Conservation (phyloP, 495 filamentous ascomycete genomes). For the Hypomontagnella submonticulosa region DNA sequence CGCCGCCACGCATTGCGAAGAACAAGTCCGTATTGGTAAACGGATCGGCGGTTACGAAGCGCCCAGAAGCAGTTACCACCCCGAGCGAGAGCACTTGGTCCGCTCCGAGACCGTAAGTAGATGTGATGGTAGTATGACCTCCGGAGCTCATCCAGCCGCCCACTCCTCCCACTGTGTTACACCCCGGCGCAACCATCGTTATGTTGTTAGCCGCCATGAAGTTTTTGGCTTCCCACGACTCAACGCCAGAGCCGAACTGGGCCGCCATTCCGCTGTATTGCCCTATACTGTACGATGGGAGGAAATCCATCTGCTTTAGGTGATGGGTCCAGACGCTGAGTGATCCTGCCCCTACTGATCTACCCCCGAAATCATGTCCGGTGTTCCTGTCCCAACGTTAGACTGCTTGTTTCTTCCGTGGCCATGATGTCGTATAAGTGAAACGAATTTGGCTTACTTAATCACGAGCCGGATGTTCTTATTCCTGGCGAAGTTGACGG, state of each 20-base stretch:
- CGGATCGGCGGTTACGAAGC: slow-evolving; percentile 60
- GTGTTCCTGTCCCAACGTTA: slow-evolving; percentile 63
- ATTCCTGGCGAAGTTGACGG: slow-evolving; percentile 70
- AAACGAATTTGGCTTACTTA: slow-evolving; percentile 54
- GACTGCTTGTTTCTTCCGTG: slow-evolving; percentile 1
- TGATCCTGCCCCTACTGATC: slow-evolving; percentile 62
- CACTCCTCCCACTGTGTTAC: slow-evolving; percentile 48
- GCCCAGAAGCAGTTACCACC: slow-evolving; percentile 65
- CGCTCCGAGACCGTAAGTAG: slow-evolving; percentile 63
- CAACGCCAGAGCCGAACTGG: slow-evolving; percentile 57
- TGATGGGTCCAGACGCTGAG: slow-evolving; percentile 70
- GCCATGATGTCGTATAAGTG: neutral
- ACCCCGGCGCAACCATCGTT: slow-evolving; percentile 56
- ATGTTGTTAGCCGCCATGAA: slow-evolving; percentile 49
- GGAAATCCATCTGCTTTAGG: slow-evolving; percentile 57
- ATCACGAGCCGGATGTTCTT: slow-evolving; percentile 67
- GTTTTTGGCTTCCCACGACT: slow-evolving; percentile 53
- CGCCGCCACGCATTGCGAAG: slow-evolving; percentile 66
- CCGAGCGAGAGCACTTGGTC: slow-evolving; percentile 65
- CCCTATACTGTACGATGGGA: slow-evolving; percentile 53
- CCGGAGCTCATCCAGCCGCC: slow-evolving; percentile 56
- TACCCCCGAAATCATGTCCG: slow-evolving; percentile 71
- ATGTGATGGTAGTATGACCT: slow-evolving; percentile 63
- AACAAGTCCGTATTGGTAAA: slow-evolving; percentile 67
- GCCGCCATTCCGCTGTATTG: slow-evolving; percentile 53